These are phyloP conservation scores for Penicillium sp. DNA, from an alignment of 2,329 filamentous ascomycete species.

Conservation along the genomic window DNA sequence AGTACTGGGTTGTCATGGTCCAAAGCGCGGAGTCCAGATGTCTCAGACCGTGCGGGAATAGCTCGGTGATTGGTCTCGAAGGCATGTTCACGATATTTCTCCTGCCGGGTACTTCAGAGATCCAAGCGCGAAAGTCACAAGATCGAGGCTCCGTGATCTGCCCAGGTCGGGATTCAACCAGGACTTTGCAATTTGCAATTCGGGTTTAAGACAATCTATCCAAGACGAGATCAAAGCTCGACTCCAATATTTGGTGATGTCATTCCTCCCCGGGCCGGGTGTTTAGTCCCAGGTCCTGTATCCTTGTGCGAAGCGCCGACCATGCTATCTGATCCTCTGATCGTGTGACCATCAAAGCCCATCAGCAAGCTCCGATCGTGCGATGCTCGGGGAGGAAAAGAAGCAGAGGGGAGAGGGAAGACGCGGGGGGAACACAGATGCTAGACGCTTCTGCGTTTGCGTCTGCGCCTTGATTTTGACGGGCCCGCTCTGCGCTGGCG, in stretches of 20 bases:
- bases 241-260: not conserved
- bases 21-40: not conserved
- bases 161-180: conserved; percentile 1
- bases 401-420: not conserved
- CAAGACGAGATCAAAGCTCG: not conserved
- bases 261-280: not conserved
- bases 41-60: no score
- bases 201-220: not conserved
- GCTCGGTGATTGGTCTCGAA: no score
- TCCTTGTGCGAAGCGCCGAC: not conserved
- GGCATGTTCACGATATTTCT: no score
- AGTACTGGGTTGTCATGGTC: not conserved
- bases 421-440: not conserved
- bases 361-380: not conserved
- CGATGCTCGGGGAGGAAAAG: not conserved
- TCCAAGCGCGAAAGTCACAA: not conserved
- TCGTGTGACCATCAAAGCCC: not conserved
- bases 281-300: not conserved
- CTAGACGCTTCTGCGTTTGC: not conserved
- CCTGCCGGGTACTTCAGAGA: no score
- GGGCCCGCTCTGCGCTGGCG: not conserved
- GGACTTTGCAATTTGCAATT: not conserved
- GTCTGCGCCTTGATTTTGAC: not conserved
- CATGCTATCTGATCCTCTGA: conserved; percentile 3
- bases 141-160: not conserved